Evolutionary conservation across 306 rosid species (phyloP).

Genomic region (Quercus agrifolia): DNA sequence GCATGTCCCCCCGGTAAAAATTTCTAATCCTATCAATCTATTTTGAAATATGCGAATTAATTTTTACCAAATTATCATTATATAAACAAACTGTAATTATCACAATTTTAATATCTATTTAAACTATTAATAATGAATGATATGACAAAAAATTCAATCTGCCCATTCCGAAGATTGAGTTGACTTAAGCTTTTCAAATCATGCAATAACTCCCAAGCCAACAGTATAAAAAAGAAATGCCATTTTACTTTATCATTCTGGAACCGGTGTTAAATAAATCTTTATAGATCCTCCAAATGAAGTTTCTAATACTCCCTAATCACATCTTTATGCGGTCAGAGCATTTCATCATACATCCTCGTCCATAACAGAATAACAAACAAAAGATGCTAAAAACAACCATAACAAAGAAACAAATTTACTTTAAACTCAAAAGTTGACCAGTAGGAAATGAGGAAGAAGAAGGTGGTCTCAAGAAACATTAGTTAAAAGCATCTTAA

Average conservation of each 20-base stretch:
- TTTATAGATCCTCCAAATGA: not conserved
- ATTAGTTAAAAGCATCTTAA: not conserved
- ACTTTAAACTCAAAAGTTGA: not conserved
- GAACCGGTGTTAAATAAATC: not conserved
- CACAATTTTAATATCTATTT: no score
- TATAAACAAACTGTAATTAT: no score
- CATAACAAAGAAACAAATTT: not conserved
- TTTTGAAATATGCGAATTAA: no score
- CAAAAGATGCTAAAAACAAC: not conserved
- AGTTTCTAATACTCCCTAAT: not conserved
- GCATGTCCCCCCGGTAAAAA: no score
- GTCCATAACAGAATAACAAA: not conserved
- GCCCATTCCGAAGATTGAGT: no score
- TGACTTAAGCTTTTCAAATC: not conserved
- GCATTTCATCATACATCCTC: not conserved
- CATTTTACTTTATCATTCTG: not conserved
- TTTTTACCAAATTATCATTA: no score
- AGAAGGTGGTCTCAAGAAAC: not conserved
- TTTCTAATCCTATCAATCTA: no score
- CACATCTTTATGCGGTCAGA: not conserved
- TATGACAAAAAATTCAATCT: no score
- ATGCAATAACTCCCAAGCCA: not conserved
- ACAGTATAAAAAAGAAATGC: not conserved
- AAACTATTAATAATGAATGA: no score
- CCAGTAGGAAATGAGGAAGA: not conserved